These are phyloP conservation scores for Exidia glandulosa DNA, from an alignment of 768 basidiomycete genomes.

Conservation along the genomic window DNA sequence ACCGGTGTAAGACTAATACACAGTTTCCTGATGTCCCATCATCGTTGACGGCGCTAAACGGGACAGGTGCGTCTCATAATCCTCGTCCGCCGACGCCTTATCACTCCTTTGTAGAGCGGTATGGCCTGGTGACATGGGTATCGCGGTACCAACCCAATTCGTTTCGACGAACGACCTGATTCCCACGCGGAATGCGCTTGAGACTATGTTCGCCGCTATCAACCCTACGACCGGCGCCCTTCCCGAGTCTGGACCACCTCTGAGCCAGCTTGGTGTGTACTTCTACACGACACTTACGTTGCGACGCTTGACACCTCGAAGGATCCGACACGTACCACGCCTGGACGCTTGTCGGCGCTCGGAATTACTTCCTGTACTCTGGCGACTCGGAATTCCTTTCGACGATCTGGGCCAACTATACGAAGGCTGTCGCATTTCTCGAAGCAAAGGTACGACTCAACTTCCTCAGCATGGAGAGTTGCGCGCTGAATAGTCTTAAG, in stretches of 20 bases:
- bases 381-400: conserved; percentile 43
- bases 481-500: too few species aligned
- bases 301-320: neutral
- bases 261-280: neutral
- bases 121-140: conserved; percentile 38
- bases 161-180: conserved; percentile 51
- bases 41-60: conserved; percentile 9
- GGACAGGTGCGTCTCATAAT: neutral
- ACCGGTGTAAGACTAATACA: too few species aligned
- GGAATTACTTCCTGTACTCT: conserved; percentile 47
- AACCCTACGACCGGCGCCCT: conserved; percentile 25
- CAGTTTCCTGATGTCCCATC: conserved; percentile 3
- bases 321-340: conserved; percentile 40
- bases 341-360: conserved; percentile 48
- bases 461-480: conserved; percentile 40
- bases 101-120: neutral
- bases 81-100: neutral
- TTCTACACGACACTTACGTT: neutral
- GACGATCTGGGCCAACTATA: conserved; percentile 26
- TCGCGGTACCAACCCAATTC: conserved; percentile 49
- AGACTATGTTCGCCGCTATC: neutral
- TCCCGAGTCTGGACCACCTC: conserved; percentile 14
- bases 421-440: neutral
- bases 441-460: conserved; percentile 30
- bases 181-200: conserved; percentile 29